These are phyloP conservation scores for Hemisphaericaspora subhashii DNA, from an alignment of 1,139 yeast genomes.

Conservation along the genomic window DNA sequence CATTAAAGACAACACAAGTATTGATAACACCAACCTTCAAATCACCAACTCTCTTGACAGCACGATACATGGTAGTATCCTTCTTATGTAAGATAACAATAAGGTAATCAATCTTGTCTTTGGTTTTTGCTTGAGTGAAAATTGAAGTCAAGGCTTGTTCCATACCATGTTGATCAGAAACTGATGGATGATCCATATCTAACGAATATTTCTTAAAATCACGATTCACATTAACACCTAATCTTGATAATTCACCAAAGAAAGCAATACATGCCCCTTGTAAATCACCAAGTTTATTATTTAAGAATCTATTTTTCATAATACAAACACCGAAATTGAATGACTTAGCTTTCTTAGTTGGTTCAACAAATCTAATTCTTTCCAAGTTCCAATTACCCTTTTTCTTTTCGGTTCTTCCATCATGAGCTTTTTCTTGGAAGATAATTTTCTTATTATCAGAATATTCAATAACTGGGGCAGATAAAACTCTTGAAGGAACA, in stretches of 20 bases:
- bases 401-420: slow-evolving; percentile 13
- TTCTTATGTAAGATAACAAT: slow-evolving; percentile 11
- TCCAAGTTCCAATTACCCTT: slow-evolving; percentile 17
- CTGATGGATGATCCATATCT: slow-evolving; percentile 10
- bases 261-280: slow-evolving; percentile 10
- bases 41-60: slow-evolving; percentile 14
- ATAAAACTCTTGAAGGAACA: slow-evolving; percentile 15
- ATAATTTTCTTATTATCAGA: slow-evolving; percentile 8
- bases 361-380: slow-evolving; percentile 9
- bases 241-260: slow-evolving; percentile 11
- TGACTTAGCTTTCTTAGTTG: slow-evolving; percentile 7
- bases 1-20: slow-evolving; percentile 13
- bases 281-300: slow-evolving; percentile 9
- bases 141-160: slow-evolving; percentile 6
- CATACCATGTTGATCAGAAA: slow-evolving; percentile 7
- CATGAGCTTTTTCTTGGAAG: slow-evolving; percentile 8
- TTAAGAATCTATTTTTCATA: slow-evolving; percentile 8
- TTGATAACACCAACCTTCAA: slow-evolving; percentile 14
- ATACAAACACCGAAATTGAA: slow-evolving; percentile 13
- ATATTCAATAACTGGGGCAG: slow-evolving; percentile 15
- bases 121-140: slow-evolving; percentile 10
- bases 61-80: slow-evolving; percentile 13
- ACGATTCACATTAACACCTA: slow-evolving; percentile 10
- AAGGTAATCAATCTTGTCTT: slow-evolving; percentile 13
- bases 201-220: slow-evolving; percentile 11